Percentiles rank a stretch among this genome's conserved stretches.
Evolutionary conservation across 1,139 yeast species (phyloP).

Genomic region (Trichomonascaceae sp.): DNA sequence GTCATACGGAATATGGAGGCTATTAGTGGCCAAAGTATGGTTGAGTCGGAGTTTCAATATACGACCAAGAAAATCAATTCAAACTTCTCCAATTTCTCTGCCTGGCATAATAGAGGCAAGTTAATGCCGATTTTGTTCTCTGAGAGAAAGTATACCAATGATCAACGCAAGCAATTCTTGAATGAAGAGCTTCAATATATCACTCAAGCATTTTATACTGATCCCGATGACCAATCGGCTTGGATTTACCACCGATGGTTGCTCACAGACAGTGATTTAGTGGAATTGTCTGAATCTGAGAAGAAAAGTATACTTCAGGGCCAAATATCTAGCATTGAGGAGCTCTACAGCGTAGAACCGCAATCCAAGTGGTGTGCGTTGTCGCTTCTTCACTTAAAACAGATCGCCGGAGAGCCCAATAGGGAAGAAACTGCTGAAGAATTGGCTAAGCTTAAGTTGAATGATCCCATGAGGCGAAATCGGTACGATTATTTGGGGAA

Average conservation of each 20-base stretch:
- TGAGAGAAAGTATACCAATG: slow-evolving; percentile 22
- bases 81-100: slow-evolving; percentile 88
- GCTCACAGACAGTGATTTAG: slow-evolving; percentile 39
- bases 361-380: slow-evolving; percentile 36
- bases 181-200: slow-evolving; percentile 58
- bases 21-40: slow-evolving; percentile 18
- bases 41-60: slow-evolving; percentile 56
- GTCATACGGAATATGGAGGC: slow-evolving; percentile 51
- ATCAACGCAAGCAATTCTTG: slow-evolving; percentile 38
- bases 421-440: slow-evolving; percentile 17
- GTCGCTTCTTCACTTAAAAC: slow-evolving; percentile 25
- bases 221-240: slow-evolving; percentile 87
- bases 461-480: slow-evolving; percentile 67
- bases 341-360: slow-evolving; percentile 36
- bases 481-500: slow-evolving; percentile 17
- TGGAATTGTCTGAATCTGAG: slow-evolving; percentile 22
- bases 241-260: slow-evolving; percentile 91
- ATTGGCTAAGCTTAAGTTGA: slow-evolving; percentile 42
- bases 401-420: not conserved
- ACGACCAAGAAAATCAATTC: slow-evolving; percentile 73
- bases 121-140: slow-evolving; percentile 51
- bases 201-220: slow-evolving; percentile 83
- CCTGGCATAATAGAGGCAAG: slow-evolving; percentile 88
- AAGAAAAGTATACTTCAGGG: slow-evolving; percentile 24
- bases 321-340: slow-evolving; percentile 30